A percentile compares a stretch with the other conserved stretches of the same genome.
Conservation (phyloP, 108 stramenopile species). For the Stephanodiscus triporus region DNA sequence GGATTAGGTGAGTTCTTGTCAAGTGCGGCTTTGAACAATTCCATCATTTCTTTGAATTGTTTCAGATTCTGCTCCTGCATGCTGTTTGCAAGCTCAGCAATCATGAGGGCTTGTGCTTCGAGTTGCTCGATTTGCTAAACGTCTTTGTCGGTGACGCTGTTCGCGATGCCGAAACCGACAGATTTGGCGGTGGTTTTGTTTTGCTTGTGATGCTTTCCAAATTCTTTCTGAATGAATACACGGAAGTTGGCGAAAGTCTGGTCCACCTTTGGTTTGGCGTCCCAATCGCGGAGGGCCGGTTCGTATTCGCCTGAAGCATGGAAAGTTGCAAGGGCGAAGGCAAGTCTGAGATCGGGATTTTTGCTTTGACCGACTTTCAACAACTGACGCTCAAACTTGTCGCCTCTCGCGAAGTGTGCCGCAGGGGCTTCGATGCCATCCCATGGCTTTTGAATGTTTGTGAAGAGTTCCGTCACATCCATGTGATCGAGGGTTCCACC, state of each 20-base stretch:
- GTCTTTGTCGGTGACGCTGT: no score
- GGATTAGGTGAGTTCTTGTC: no score
- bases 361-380: neutral
- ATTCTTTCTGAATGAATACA: slow-evolving; percentile 10
- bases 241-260: slow-evolving; percentile 10
- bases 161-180: no score
- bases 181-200: slow-evolving; percentile 20
- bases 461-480: slow-evolving; percentile 15
- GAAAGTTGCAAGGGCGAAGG: neutral
- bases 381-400: neutral
- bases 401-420: slow-evolving; percentile 1
- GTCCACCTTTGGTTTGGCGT: neutral
- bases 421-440: slow-evolving; percentile 19
- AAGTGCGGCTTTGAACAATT: no score
- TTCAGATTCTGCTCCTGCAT: no score
- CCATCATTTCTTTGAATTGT: no score
- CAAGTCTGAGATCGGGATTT: neutral
- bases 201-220: neutral
- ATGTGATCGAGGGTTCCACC: slow-evolving; percentile 18
- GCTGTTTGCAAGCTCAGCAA: no score
- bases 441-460: neutral
- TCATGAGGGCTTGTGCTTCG: no score
- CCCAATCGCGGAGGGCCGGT: neutral
- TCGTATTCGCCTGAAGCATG: neutral
- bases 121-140: no score